Evolutionary conservation across 306 rosid genomes (phyloP).

Genomic region (Rosa chinensis): DNA sequence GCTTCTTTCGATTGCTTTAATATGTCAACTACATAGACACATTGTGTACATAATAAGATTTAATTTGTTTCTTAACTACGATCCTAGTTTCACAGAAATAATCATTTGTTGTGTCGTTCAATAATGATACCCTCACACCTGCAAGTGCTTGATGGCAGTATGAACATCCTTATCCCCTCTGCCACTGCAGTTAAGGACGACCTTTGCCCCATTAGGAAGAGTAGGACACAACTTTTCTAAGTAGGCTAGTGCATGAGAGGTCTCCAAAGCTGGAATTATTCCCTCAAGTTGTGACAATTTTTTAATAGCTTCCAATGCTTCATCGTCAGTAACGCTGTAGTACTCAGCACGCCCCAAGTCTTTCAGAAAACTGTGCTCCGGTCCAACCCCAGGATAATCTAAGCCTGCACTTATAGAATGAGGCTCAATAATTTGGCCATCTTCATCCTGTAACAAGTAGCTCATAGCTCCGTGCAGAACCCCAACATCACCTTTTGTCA

Average conservation of each 20-base stretch:
- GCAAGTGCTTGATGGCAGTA: conserved; percentile 78
- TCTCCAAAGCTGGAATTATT: conserved; percentile 89
- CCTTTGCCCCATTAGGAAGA: conserved; percentile 67
- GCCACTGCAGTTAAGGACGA: conserved; percentile 88
- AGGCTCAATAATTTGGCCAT: conserved; percentile 93
- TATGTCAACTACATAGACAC: too few species aligned
- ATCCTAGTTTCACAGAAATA: not conserved
- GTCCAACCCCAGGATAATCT: conserved; percentile 99
- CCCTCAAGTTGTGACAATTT: conserved; percentile 81
- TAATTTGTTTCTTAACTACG: too few species aligned
- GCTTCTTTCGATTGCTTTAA: too few species aligned
- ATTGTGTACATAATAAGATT: too few species aligned
- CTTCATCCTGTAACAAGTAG: conserved; percentile 87
- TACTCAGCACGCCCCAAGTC: conserved; percentile 88
- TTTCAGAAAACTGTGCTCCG: conserved; percentile 87
- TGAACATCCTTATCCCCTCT: conserved; percentile 95
- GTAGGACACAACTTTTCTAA: conserved; percentile 77
- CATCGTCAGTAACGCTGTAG: conserved; percentile 68
- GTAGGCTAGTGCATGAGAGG: conserved; percentile 72
- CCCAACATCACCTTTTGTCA: conserved; percentile 81
- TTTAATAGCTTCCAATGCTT: conserved; percentile 89
- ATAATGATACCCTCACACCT: conserved; percentile 38
- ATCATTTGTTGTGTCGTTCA: not conserved
- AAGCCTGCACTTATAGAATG: conserved; percentile 95
- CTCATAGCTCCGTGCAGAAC: conserved; percentile 98